These are phyloP conservation scores for Phytophthora cryptogea DNA, from an alignment of 352 stramenopile species.

Conservation along the genomic window DNA sequence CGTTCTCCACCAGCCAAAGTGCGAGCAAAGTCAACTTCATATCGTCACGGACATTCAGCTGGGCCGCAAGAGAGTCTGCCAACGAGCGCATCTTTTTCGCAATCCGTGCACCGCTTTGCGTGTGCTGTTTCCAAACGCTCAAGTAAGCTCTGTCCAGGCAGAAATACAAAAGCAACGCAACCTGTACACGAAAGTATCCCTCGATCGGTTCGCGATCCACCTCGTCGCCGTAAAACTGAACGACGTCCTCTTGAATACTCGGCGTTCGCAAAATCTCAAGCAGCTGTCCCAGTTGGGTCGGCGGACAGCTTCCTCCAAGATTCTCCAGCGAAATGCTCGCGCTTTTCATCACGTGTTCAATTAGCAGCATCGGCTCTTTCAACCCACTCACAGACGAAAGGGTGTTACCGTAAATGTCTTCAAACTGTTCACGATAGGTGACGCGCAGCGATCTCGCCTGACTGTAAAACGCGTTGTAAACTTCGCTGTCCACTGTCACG, in stretches of 20 bases:
- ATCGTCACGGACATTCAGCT: constrained; percentile 77
- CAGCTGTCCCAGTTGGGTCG: constrained; percentile 54
- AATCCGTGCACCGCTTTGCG: constrained; percentile 56
- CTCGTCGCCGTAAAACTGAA: constrained; percentile 67
- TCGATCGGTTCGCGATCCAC: constrained; percentile 72
- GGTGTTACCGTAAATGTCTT: constrained; percentile 61
- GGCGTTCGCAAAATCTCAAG: constrained; percentile 54
- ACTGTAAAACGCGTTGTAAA: constrained; percentile 75
- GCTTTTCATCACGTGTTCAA: constrained; percentile 81
- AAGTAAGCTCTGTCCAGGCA: constrained; percentile 75
- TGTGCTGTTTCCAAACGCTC: constrained; percentile 49
- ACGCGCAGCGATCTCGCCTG: constrained; percentile 53
- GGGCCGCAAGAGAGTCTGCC: constrained; percentile 70
- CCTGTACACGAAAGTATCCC: constrained; percentile 74
- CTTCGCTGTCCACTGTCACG: constrained; percentile 45
- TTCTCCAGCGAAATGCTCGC: constrained; percentile 46
- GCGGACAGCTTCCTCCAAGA: constrained; percentile 49
- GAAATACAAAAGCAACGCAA: constrained; percentile 82
- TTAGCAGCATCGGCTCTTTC: constrained; percentile 63
- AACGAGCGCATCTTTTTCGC: constrained; percentile 65
- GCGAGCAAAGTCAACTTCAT: constrained; percentile 84
- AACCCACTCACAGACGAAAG: constrained; percentile 55
- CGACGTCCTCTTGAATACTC: constrained; percentile 58
- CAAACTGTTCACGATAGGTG: constrained; percentile 68
- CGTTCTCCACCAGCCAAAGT: constrained; percentile 84